Conservation (phyloP, 768 basidiomycete genomes). For the Psilocybe tampanensis region DNA sequence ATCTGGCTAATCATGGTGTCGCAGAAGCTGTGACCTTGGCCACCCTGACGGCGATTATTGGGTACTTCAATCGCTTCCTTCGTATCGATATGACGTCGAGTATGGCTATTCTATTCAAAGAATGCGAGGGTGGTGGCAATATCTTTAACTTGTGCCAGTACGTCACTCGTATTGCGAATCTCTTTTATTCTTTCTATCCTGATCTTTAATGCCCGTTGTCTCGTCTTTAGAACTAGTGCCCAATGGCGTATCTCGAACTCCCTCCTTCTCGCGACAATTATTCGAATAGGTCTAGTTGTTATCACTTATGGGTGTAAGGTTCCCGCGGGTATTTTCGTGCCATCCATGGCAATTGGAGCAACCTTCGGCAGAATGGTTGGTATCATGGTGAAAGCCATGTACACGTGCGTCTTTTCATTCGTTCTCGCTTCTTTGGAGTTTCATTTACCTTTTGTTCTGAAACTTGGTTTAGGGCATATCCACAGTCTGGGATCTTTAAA, state of each 20-base stretch:
- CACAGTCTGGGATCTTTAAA: constrained; percentile 84
- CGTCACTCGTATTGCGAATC: constrained; percentile 33
- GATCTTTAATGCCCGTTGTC: neutral
- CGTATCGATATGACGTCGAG: constrained; percentile 98
- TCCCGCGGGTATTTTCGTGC: constrained; percentile 97
- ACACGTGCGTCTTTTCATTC: constrained; percentile 52
- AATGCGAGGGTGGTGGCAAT: constrained; percentile 95
- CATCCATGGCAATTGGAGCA: constrained; percentile 98
- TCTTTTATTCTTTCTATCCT: neutral
- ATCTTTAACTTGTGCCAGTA: constrained; percentile 91
- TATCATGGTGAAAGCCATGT: constrained; percentile 92
- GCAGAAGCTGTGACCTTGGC: constrained; percentile 90
- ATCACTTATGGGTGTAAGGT: constrained; percentile 96
- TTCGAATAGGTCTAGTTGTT: constrained; percentile 84
- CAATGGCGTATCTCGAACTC: constrained; percentile 98
- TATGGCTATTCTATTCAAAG: constrained; percentile 92
- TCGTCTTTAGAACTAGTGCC: constrained; percentile 62
- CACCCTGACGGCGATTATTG: constrained; percentile 85
- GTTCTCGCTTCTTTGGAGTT: neutral
- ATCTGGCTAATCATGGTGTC: constrained; percentile 81
- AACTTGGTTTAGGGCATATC: constrained; percentile 63
- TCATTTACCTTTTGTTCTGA: neutral
- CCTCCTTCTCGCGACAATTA: constrained; percentile 85
- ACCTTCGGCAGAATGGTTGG: constrained; percentile 97
- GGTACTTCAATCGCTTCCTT: constrained; percentile 93